Evolutionary conservation across 805 yeast genomes (phyloP), one percentile per base, ranked within the genome.

Genomic region (Starmera quercuum): DNA sequence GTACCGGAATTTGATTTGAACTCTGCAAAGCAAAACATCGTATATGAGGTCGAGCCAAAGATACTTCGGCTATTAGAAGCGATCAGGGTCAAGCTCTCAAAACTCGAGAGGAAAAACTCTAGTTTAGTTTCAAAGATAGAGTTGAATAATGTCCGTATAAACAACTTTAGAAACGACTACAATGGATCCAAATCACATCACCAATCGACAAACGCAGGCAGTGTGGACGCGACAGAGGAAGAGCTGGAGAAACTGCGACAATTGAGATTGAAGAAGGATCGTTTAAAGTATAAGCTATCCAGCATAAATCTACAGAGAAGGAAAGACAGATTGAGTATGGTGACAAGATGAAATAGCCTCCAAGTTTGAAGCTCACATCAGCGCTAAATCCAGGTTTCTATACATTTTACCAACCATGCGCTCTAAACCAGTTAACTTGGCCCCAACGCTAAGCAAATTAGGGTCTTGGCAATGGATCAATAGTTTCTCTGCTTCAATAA

Each of bases 401-500:
- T 38, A 49, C 46, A 49, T 40, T 35, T 46, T 49, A 3, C 52
- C 42, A 4, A 45, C 41, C 13, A 42, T 29, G 32, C 44, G 53
- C 30, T 80, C 84, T 26, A 81, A 55, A 29, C 78, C 71, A 35
- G 70, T 80, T 39, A 82, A 59, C 46, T 81, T 81, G 5, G 82
- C 70, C 41, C 74, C 68, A 2, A 78, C 68, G 32, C 81, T 72
- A 25, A 80, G 61, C 34, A 82, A 52, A 7, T 73, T 65, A 3
- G 88, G 88, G 46, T 82, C 90, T 17, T 82, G 77, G 4, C 80
- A 70, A 19, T 75, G 66, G 4, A 78, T 75, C 38, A 74, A 75
- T 16, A 77, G 58, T 36, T 73, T 75, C 38, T 72, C 78, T 39
- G 61, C 58, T 18, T 79, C 75, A 47, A 75, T 73, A 18, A 79